Evolutionary conservation across 208 protist genomes (phyloP).

Genomic region (Herpetomonas muscarum): DNA sequence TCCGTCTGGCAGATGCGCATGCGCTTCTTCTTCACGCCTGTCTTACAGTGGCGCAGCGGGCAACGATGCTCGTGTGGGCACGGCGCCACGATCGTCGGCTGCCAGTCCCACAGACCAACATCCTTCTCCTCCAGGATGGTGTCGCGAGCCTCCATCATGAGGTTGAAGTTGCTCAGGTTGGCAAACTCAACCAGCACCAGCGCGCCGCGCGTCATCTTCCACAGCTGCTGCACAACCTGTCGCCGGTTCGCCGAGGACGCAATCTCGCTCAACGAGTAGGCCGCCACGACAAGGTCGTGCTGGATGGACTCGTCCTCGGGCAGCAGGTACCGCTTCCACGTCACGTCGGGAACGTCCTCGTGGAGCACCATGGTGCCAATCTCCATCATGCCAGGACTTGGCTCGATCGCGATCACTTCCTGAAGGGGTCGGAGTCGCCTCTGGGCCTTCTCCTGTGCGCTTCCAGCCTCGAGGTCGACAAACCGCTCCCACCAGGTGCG

Average conservation of each 20-base stretch:
- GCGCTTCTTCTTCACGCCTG: conserved; percentile 78
- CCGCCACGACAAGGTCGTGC: conserved; percentile 82
- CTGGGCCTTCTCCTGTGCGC: conserved; percentile 35
- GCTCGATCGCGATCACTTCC: conserved; percentile 79
- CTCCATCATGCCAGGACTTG: conserved; percentile 88
- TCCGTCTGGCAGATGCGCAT: conserved; percentile 86
- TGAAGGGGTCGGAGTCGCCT: conserved; percentile 76
- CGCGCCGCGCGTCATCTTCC: conserved; percentile 84
- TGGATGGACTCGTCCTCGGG: conserved; percentile 76
- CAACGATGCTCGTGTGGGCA: conserved; percentile 82
- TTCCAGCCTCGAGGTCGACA: conserved; percentile 66
- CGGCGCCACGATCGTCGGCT: conserved; percentile 84
- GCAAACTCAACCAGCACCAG: conserved; percentile 83
- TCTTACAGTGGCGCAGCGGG: conserved; percentile 78
- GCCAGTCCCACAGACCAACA: conserved; percentile 85
- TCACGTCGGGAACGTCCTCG: conserved; percentile 83
- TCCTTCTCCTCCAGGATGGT: conserved; percentile 82
- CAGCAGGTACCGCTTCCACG: conserved; percentile 84
- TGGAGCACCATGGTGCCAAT: conserved; percentile 86
- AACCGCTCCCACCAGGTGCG: conserved; percentile 84
- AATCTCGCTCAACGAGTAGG: conserved; percentile 85
- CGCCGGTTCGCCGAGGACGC: conserved; percentile 52
- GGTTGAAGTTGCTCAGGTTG: conserved; percentile 82
- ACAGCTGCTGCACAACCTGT: conserved; percentile 74
- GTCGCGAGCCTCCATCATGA: conserved; percentile 87